Evolutionary conservation across 1,284 basidiomycete species (phyloP), one percentile per base, ranked within the genome.

Genomic region (Microbotryum intermedium): DNA sequence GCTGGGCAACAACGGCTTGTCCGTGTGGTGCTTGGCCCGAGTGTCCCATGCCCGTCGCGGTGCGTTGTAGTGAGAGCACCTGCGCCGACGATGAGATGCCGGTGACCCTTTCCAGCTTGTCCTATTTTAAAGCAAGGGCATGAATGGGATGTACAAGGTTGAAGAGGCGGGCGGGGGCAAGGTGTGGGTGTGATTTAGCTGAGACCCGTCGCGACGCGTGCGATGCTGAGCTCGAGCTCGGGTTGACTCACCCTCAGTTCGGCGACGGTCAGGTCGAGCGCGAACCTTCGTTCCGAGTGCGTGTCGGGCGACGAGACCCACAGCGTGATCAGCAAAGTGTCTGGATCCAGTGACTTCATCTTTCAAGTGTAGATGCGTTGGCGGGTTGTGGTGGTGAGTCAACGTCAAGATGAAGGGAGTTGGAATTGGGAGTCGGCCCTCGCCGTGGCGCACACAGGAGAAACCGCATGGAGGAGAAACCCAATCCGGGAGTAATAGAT

Each of bases 81-180:
- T 95, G 91, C 66, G 85, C 84, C 57, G 77, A 77, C 5, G 81
- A 79, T 2, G 88, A 83, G 57, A 97, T 87, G 20, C 93, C 93
- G n/a, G 92, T 95, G 71, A 97, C 83, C 53, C 84, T 80, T 72
- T 92, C 89, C 28, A 97, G 82, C 70, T 90, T 94, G 64, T 78
- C 79, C 88, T 94, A 72, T 34, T 26, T 13, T 50, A 34, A 39
- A 29, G 46, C 21, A 23, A 25, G 4, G 20, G 4, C 34, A 11
- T 13, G 34, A 13, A 39, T 16, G 34, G 18, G 34, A 39, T 39
- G 34, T 16, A 16, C 34, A 39, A 39, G 13, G 34, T 6, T 11
- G 55, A 43, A 42, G 52, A 46, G 55, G 30, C 42, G 39, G 50
- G 25, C 39, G 18, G 34, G 11, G 11, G 34, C 13, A 4, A 39